These are phyloP conservation scores for Danielia reshetovae DNA, from an alignment of 805 yeast genomes.

Conservation along the genomic window DNA sequence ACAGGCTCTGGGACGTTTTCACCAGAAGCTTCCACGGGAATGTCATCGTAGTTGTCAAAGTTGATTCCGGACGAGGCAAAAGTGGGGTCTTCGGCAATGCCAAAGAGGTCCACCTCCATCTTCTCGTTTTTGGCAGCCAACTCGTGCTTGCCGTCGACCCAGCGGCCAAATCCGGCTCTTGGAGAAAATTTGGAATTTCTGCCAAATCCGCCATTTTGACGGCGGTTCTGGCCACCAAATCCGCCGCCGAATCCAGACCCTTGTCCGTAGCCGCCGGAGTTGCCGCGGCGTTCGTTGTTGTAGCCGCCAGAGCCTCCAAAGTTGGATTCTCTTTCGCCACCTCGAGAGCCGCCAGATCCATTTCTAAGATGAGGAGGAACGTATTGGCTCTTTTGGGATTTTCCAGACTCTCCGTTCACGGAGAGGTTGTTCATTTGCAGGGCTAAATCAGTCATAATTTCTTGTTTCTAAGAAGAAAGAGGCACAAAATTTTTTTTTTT, in stretches of 20 bases:
- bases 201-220: slow-evolving; percentile 18
- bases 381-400: slow-evolving; percentile 21
- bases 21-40: slow-evolving; percentile 98
- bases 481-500: slow-evolving; percentile 3
- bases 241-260: slow-evolving; percentile 23
- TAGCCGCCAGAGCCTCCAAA: slow-evolving; percentile 14
- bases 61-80: slow-evolving; percentile 96
- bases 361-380: slow-evolving; percentile 35
- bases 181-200: slow-evolving; percentile 19
- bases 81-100: slow-evolving; percentile 66
- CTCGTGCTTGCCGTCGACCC: slow-evolving; percentile 82
- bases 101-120: slow-evolving; percentile 78
- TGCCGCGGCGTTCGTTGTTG: slow-evolving; percentile 25
- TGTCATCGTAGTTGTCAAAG: slow-evolving; percentile 97
- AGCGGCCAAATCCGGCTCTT: slow-evolving; percentile 67
- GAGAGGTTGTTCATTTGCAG: slow-evolving; percentile 55
- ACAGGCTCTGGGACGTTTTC: slow-evolving; percentile 93
- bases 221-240: slow-evolving; percentile 18
- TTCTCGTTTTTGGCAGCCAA: slow-evolving; percentile 72
- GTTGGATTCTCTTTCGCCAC: slow-evolving; percentile 6
- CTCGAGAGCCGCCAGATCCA: slow-evolving; percentile 25
- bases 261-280: slow-evolving; percentile 20
- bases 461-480: slow-evolving; percentile 3
- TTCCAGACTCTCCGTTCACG: slow-evolving; percentile 36
- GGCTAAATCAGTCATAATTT: slow-evolving; percentile 59